Evolutionary conservation across 805 yeast species (phyloP), one percentile per base, ranked within the genome.

Genomic region (Wickerhamiella sorbophila): DNA sequence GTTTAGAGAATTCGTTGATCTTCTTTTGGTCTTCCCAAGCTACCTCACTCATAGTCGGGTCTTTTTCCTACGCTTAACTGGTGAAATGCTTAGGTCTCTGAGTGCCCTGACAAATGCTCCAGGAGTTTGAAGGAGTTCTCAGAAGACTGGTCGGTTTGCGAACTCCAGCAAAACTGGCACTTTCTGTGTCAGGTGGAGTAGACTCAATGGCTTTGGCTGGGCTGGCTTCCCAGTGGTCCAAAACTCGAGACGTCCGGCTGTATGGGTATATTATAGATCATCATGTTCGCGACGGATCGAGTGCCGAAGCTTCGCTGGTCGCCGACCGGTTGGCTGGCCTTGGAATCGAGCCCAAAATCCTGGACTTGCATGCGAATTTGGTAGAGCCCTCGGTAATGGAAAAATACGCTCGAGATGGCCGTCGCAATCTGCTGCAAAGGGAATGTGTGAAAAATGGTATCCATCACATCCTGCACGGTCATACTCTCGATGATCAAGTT

Each of bases 1-100:
- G 67, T 36, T 86, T 80, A 14, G 95, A 83, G 57, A 91, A 88
- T 57, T 75, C 75, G 61, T 88, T 91, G 65, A 88, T 88, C 56
- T 74, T 74, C 56, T 81, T 77, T 63, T 88, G 98, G 58, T 88
- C 97, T 44, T 74, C 83, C 79, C 84, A 77, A 21, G 70, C 61
- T 20, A 81, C 93, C 48, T 79, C 83, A 44, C 47, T 52, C 21
- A 38, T 44, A 26, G 20, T 29, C n/a, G 12, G 21, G 12, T 31
- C 21, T 16, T 19, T 14, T 8, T 26, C 15, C 12, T 24, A 22
- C 31, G n/a, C n/a, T n/a, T n/a, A n/a, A n/a, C n/a, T n/a, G n/a
- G n/a, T n/a, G n/a, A n/a, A n/a, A n/a, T n/a, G n/a, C 18, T 19
- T 16, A n/a, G 27, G 8, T n/a, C 8, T 8, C 9, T 8, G 15